Conservation (phyloP, 805 yeast species). For the Zygoascus ofunaensis region DNA sequence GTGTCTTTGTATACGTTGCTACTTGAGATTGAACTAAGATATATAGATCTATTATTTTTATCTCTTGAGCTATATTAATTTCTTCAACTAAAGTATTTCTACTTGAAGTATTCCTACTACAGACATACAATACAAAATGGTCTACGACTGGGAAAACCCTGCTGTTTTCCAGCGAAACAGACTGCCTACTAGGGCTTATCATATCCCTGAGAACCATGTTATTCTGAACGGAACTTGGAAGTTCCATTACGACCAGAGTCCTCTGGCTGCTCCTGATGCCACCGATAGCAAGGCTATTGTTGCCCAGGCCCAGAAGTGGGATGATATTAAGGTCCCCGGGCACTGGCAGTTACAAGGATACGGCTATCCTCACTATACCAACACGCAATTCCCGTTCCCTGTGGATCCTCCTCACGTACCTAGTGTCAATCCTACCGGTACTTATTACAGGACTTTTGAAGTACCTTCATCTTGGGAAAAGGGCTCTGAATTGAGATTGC, state of each 20-base stretch:
- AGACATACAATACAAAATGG: too few relatives aligned
- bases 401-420: constrained; percentile 29
- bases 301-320: constrained; percentile 12
- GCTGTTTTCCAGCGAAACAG: constrained; percentile 9
- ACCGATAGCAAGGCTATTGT: background rate
- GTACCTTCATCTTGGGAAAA: constrained; percentile 16
- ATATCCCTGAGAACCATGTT: constrained; percentile 8
- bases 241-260: constrained; percentile 14
- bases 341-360: constrained; percentile 31
- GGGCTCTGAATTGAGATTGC: constrained; percentile 18
- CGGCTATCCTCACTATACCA: constrained; percentile 31
- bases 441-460: constrained; percentile 22
- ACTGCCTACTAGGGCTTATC: constrained; percentile 12
- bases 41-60: too few relatives aligned
- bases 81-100: too few relatives aligned
- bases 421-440: constrained; percentile 27
- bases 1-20: too few relatives aligned
- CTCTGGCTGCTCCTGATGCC: constrained; percentile 7
- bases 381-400: constrained; percentile 26
- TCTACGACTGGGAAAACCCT: constrained; percentile 15
- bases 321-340: constrained; percentile 26
- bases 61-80: too few relatives aligned
- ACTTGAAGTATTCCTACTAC: too few relatives aligned
- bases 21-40: too few relatives aligned
- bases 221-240: constrained; percentile 22